Percentiles rank a stretch among this genome's conserved stretches.
Conservation (phyloP, 257 asterid genomes). For the Ophiorrhiza pumila region DNA sequence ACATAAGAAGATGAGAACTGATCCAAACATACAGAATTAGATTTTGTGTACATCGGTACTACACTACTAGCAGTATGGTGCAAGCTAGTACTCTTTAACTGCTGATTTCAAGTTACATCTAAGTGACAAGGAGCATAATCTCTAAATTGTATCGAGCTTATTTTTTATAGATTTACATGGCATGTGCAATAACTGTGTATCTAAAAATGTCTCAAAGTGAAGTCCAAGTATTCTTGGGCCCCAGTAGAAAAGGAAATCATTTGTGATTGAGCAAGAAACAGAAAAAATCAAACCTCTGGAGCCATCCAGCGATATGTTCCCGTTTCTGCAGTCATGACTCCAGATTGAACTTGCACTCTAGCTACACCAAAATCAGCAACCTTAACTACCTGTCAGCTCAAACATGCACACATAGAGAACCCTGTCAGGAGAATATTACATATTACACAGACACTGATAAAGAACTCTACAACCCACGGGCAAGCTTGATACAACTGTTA, state of each 20-base stretch:
- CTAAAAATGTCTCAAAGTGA: not conserved
- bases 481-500: not conserved
- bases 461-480: not conserved
- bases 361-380: slow-evolving; percentile 91
- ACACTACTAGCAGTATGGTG: not conserved
- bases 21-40: not conserved
- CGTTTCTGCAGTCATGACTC: slow-evolving; percentile 94
- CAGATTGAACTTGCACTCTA: slow-evolving; percentile 69
- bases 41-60: not conserved
- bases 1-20: slow-evolving; percentile 18
- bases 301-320: slow-evolving; percentile 99
- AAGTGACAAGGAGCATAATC: not conserved
- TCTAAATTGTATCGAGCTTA: not conserved
- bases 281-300: slow-evolving; percentile 61
- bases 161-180: not conserved
- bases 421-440: slow-evolving; percentile 2
- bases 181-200: not conserved
- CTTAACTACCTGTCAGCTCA: slow-evolving; percentile 64
- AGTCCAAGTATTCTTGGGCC: not conserved
- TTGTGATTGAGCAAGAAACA: not conserved
- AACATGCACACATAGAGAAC: not conserved
- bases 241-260: not conserved
- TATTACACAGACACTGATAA: not conserved
- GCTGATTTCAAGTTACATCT: not conserved
- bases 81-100: not conserved